Base-by-base conservation (phyloP, 1,284 basidiomycete genomes). In the Ceratobasidium sp. region DNA sequence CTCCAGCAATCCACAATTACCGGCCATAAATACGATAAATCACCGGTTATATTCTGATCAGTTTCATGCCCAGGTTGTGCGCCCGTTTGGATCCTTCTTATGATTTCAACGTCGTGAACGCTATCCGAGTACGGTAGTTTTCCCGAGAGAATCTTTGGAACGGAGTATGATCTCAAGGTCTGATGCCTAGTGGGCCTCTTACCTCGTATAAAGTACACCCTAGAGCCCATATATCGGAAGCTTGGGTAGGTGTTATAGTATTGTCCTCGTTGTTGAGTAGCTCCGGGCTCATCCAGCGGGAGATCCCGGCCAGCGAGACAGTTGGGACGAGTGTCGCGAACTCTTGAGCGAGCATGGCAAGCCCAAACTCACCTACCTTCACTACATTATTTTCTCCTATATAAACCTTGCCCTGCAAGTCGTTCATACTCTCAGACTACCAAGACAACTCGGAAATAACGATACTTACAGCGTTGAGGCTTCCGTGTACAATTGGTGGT, bases 231-330 rank as follows among this genome's bases (percentile, higher is more conserved):
- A 56, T 26, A 56, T 56, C 55, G 12, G 55, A 56, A 26, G n/a
- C n/a, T 23, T 23, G 12, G n/a, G 55, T 56, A 56, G 33, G 33
- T 33, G n/a, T 3, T 26, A 56, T 23, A n/a, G 26, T 23, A 7
- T 33, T 23, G 44, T 49, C n/a, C 3, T 51, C 64, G 53, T 33
- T 40, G 33, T 23, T 44, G 18, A 70, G 28, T 2, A 55, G 28
- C 39, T 70, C 67, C 5, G 67, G 67, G 26, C 67, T 70, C 67
- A 70, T 70, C 49, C 51, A 70, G 18, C 67, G 67, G 33, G 39
- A 70, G 51, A n/a, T 23, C 26, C 40, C 67, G 40, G n/a, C 23
- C 6, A 49, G 26, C 23, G 64, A 67, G 5, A 67, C 23, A 28
- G 64, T 49, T 26, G 64, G 64, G 13, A 46, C 44, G 3, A 67